Base-by-base conservation (phyloP, 1,284 basidiomycete species). In the Rugosomyces carneus region DNA sequence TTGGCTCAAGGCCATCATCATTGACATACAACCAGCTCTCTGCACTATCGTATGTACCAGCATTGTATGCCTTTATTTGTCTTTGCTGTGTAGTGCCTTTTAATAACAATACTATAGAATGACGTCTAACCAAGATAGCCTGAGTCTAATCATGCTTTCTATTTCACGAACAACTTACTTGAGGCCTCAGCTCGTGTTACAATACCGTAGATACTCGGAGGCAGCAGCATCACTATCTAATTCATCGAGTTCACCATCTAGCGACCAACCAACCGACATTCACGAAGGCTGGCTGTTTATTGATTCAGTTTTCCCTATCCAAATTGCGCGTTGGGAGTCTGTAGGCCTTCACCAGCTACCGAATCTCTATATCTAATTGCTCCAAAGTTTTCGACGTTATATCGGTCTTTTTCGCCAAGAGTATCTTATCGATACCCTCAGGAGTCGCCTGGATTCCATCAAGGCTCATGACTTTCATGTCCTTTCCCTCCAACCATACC, bases 371-470 rank as follows among this genome's bases (percentile, higher is more conserved):
- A 24, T 20, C 41, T 27, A 19, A 40, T 32, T 40, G 18, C 18
- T 29, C 34, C 36, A 4, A 34, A 58, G 85, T 55, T 44, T 81
- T 40, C 82, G 86, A 9, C 69, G 77, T 55, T 81, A 80, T 53
- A 62, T 84, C 35, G 82, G 78, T 18, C 52, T 74, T 24, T 61
- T 81, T 23, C 74, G 75, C 9, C 67, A 82, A 63, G 76, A 84
- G 36, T 54, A 62, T 11, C 64, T 87, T 1, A 61, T 87, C 10
- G 63, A 63, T 3, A 57, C 60, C 20, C 61, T 89, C 13, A 60
- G 71, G 32, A 56, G 66, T 4, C 69, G 77, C 31, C 65, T 89
- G n/a, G 63, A 70, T 7, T 52, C 60, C 13, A 69, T 85, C 20
- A 70, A 75, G 31, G 58, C 70, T 0, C 72, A 80, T 50, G 68